Conservation (phyloP, 1,284 basidiomycete genomes). For the Mycosarcoma mackinlayi region DNA sequence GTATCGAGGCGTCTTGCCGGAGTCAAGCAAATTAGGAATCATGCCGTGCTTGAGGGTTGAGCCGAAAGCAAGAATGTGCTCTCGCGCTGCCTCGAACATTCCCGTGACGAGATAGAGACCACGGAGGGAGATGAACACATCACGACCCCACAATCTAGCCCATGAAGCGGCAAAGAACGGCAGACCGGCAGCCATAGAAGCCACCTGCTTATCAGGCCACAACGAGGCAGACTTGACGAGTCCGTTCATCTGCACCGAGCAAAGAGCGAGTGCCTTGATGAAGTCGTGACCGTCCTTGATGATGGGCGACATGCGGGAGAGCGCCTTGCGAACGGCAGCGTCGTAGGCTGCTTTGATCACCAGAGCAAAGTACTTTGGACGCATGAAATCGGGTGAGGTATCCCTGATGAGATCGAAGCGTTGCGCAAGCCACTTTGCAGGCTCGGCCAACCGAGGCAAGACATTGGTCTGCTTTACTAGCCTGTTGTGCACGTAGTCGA, state of each 20-base stretch:
- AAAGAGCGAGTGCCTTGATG: constrained; percentile 56
- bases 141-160: constrained; percentile 63
- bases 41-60: constrained; percentile 62
- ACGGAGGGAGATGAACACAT: constrained; percentile 64
- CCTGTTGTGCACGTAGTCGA: constrained; percentile 70
- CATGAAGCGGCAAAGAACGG: constrained; percentile 63
- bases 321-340: constrained; percentile 51
- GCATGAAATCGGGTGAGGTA: constrained; percentile 59
- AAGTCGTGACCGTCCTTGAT: constrained; percentile 60
- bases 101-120: constrained; percentile 64
- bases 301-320: constrained; percentile 57
- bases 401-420: constrained; percentile 59
- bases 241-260: constrained; percentile 63
- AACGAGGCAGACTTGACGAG: constrained; percentile 60
- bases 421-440: constrained; percentile 56
- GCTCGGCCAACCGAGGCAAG: constrained; percentile 50
- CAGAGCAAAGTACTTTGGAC: constrained; percentile 64
- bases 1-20: constrained; percentile 71
- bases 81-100: constrained; percentile 52
- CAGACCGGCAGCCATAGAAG: constrained; percentile 64
- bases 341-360: constrained; percentile 57
- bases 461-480: constrained; percentile 72
- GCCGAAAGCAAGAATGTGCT: constrained; percentile 62
- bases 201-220: constrained; percentile 60
- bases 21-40: constrained; percentile 64